Evolutionary conservation across 2,329 filamentous ascomycete genomes (phyloP).

Genomic region (Neofusicoccum laricinum): DNA sequence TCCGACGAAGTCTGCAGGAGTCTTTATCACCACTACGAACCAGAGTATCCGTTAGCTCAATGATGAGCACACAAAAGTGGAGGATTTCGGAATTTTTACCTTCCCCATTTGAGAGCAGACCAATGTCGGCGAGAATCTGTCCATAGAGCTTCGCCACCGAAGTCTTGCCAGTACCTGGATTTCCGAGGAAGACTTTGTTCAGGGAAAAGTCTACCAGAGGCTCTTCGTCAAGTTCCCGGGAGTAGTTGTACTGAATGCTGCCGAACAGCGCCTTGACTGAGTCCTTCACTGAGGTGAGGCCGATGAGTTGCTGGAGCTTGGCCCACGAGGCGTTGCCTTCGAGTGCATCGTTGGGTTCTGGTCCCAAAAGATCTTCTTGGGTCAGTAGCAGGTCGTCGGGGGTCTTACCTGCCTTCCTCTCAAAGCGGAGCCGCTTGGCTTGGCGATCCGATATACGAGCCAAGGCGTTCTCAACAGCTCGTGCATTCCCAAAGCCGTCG

Average conservation of each 20-base stretch:
- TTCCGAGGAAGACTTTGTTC: constrained; percentile 68
- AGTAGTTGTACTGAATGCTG: constrained; percentile 62
- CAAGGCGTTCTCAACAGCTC: constrained; percentile 63
- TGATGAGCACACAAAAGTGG: background rate
- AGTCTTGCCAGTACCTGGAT: constrained; percentile 74
- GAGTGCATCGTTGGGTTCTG: constrained; percentile 58
- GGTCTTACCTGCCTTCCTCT: constrained; percentile 40
- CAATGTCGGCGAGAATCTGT: constrained; percentile 64
- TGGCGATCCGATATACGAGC: constrained; percentile 57
- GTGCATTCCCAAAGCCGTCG: constrained; percentile 71
- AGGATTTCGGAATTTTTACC: constrained; percentile 37
- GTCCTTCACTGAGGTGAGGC: constrained; percentile 61
- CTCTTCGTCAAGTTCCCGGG: constrained; percentile 62
- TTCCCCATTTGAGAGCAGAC: constrained; percentile 66
- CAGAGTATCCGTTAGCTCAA: background rate
- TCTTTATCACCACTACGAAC: constrained; percentile 62
- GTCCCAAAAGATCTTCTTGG: constrained; percentile 69
- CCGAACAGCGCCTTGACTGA: constrained; percentile 59
- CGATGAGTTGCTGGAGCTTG: constrained; percentile 57
- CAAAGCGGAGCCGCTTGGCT: constrained; percentile 50
- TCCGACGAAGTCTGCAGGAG: constrained; percentile 71
- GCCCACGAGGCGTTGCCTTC: constrained; percentile 54
- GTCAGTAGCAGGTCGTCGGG: constrained; percentile 61
- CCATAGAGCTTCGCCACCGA: constrained; percentile 73
- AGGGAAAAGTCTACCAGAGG: constrained; percentile 58